Percentiles rank a stretch among this genome's conserved stretches.
Evolutionary conservation across 352 stramenopile species (phyloP).

Genomic region (Phytophthora litchii): DNA sequence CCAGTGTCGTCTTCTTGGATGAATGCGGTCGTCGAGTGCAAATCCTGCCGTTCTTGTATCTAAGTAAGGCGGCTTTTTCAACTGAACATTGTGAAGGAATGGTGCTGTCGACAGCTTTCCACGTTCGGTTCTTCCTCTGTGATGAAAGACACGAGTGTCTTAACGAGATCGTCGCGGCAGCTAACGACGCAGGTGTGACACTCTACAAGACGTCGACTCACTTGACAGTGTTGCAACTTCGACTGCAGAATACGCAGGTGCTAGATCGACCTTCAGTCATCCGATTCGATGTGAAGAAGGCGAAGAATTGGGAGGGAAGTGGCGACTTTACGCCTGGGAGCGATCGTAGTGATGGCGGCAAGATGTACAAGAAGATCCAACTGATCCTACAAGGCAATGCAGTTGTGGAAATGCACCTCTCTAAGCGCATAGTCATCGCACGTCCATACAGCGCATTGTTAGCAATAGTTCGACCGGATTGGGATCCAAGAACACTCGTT

Average conservation of each 20-base stretch:
- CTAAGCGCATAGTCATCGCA: constrained; percentile 56
- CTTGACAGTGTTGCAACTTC: constrained; percentile 57
- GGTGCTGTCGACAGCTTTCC: constrained; percentile 63
- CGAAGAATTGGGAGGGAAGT: constrained; percentile 15
- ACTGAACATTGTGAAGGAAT: constrained; percentile 56
- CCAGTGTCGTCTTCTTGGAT: constrained; percentile 60
- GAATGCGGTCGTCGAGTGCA: constrained; percentile 50
- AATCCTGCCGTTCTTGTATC: constrained; percentile 57
- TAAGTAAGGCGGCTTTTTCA: constrained; percentile 53
- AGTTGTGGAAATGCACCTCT: constrained; percentile 71
- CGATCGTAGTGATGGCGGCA: constrained; percentile 35
- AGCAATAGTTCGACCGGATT: constrained; percentile 58
- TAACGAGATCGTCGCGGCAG: constrained; percentile 56
- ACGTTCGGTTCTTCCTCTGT: constrained; percentile 76
- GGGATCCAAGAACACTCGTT: constrained; percentile 58
- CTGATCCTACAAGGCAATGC: constrained; percentile 66
- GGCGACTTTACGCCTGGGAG: constrained; percentile 24
- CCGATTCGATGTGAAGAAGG: constrained; percentile 73
- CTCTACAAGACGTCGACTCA: constrained; percentile 44
- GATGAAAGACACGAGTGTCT: constrained; percentile 62
- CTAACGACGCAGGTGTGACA: constrained; percentile 47
- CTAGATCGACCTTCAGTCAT: constrained; percentile 62
- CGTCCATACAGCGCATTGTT: constrained; percentile 62
- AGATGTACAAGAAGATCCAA: constrained; percentile 60
- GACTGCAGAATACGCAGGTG: constrained; percentile 61